A percentile compares a stretch with the other conserved stretches of the same genome.
Evolutionary conservation across 108 stramenopile species (phyloP).

Genomic region (Chaetoceros tenuissimus): DNA sequence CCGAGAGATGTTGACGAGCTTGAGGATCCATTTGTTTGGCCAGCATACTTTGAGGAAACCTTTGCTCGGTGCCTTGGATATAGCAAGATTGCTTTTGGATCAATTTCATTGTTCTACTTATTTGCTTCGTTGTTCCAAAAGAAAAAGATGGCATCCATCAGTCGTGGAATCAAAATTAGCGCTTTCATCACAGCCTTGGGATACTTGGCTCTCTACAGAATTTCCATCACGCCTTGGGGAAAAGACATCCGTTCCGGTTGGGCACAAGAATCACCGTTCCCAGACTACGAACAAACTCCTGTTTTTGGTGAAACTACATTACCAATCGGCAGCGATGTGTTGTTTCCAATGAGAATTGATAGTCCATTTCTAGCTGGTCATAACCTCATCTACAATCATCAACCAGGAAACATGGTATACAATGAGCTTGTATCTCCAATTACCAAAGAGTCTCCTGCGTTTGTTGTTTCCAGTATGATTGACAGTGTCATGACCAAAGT

Average conservation of each 20-base stretch:
- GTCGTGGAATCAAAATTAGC: neutral
- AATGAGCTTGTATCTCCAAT: neutral
- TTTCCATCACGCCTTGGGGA: neutral
- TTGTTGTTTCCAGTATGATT: neutral
- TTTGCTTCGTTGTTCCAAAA: neutral
- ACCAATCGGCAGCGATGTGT: neutral
- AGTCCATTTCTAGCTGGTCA: neutral
- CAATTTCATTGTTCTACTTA: neutral
- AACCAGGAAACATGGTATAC: neutral
- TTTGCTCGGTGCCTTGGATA: neutral
- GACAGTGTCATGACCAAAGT: neutral
- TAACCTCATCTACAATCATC: neutral
- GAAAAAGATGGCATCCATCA: neutral
- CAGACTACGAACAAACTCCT: neutral
- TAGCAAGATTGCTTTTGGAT: neutral
- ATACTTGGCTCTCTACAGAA: neutral
- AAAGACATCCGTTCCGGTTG: neutral
- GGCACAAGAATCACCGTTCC: neutral
- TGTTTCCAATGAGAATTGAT: neutral
- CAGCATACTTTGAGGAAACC: neutral
- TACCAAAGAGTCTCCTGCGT: neutral
- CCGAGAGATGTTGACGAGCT: neutral
- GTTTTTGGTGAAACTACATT: neutral
- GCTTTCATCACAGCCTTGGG: neutral
- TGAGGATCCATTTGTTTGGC: neutral